These are phyloP conservation scores for Digitaria exilis DNA, from an alignment of 202 grass and related monocot genomes.

Conservation along the genomic window DNA sequence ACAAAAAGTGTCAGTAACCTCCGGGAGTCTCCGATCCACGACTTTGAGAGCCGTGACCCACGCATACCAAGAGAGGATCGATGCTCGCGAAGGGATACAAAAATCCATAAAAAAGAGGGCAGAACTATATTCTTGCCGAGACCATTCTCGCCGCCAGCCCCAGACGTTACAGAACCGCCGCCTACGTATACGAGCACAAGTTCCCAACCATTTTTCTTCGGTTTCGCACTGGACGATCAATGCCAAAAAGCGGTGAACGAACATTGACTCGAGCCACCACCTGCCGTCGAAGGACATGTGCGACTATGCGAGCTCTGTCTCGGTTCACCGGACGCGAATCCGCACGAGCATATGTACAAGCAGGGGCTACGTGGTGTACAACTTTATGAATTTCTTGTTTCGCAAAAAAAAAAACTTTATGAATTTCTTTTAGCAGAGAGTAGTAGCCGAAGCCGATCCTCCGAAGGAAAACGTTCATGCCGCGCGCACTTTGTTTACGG, in stretches of 20 bases:
- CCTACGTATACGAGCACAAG: not conserved
- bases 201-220: not conserved
- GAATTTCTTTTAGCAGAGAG: too few relatives aligned
- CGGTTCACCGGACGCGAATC: not conserved
- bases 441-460: too few relatives aligned
- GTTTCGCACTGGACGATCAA: not conserved
- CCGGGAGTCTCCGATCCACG: too few relatives aligned
- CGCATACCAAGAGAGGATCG: not conserved
- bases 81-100: not conserved
- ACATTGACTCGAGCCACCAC: not conserved
- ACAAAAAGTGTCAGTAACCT: too few relatives aligned
- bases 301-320: not conserved
- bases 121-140: too few relatives aligned
- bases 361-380: not conserved
- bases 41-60: not conserved
- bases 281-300: not conserved
- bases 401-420: too few relatives aligned
- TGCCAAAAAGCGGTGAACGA: conserved; percentile 12
- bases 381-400: not conserved
- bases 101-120: too few relatives aligned
- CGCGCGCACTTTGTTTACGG: conserved; percentile 28
- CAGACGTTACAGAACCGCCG: too few relatives aligned
- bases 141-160: too few relatives aligned
- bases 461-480: not conserved
- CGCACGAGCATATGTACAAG: not conserved